Base-by-base conservation (phyloP, 139 green algal genomes). In the Astrephomene gubernaculifera region DNA sequence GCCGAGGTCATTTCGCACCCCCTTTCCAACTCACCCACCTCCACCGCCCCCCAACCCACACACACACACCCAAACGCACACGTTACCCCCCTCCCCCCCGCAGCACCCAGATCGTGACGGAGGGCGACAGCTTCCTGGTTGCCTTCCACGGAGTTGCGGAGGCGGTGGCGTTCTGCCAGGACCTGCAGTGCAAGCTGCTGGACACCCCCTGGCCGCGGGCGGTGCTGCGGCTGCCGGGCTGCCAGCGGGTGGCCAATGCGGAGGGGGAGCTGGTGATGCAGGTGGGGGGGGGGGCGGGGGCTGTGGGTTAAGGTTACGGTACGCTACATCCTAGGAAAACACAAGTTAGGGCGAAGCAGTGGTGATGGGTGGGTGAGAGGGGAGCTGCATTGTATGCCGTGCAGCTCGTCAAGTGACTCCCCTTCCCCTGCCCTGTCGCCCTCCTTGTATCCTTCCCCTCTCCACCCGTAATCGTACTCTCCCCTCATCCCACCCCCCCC, bases 121-220 rank as follows among this genome's bases (percentile, higher is more conserved):
- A 86, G 12, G 79, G 79, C 17, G 94, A 97, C 81, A 91, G 90
- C 57, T 98, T 97, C 85, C 88, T 93, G 24, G 85, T 96, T 22
- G 95, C 94, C 1, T 97, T 97, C 87, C 90, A 83, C 27, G 83
- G 76, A 21, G 83, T 82, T 4, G 54, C 71, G 0, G 81, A 90
- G 27, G 95, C 95, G 0, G 87, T 96, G 33, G 79, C 84, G 5
- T 97, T 96, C 71, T 96, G 93, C 90, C 85, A 96, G 82, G 92
- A 96, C 22, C 78, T 93, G 17, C 95, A 98, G 86, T 94, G 95
- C 87, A 87, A 83, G 64, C 91, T 98, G 81, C 91, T 98, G 82
- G 92, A 97, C 45, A 86, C 87, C 25, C 86, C 87, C 14, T 98
- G 95, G 95, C 87, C 93, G 9, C 64, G 72, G 0, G 88, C 92